Conservation (phyloP, 768 basidiomycete genomes). For the Phaeolepiota aurea region DNA sequence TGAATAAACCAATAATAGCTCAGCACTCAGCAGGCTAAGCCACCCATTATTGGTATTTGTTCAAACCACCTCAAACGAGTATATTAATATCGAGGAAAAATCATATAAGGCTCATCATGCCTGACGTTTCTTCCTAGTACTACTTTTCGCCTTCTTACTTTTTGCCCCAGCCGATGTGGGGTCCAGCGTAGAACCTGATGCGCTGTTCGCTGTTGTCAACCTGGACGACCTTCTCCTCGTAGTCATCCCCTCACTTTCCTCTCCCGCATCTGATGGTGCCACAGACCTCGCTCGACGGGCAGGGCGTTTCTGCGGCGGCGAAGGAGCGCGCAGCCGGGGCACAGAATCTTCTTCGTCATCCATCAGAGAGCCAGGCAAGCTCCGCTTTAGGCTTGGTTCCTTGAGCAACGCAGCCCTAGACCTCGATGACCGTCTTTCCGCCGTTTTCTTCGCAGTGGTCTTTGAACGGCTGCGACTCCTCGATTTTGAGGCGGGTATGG, state of each 20-base stretch:
- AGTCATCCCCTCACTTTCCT: constrained; percentile 23
- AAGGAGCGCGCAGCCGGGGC: constrained; percentile 28
- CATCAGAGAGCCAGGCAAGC: constrained; percentile 35
- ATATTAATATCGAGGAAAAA: too few relatives aligned
- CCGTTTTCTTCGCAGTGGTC: too few relatives aligned
- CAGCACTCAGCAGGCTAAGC: too few relatives aligned
- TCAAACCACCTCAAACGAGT: too few relatives aligned
- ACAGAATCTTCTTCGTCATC: constrained; percentile 29
- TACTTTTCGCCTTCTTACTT: background rate
- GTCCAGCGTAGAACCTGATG: background rate
- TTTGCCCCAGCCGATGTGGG: background rate
- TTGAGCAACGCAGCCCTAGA: too few relatives aligned
- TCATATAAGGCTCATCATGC: too few relatives aligned
- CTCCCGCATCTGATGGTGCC: constrained; percentile 21
- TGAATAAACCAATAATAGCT: too few relatives aligned
- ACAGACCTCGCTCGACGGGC: constrained; percentile 19
- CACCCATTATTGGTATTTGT: too few relatives aligned
- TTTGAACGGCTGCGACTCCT: too few relatives aligned
- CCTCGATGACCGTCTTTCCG: too few relatives aligned
- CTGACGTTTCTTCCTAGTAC: background rate
- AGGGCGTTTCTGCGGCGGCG: constrained; percentile 16
- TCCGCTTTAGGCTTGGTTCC: constrained; percentile 19
- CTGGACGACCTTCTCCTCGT: constrained; percentile 38
- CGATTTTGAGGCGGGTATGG: too few relatives aligned
- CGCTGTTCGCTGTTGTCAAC: constrained; percentile 13